These are phyloP conservation scores for Sonneratia alba DNA, from an alignment of 345 rosid genomes.

Conservation along the genomic window DNA sequence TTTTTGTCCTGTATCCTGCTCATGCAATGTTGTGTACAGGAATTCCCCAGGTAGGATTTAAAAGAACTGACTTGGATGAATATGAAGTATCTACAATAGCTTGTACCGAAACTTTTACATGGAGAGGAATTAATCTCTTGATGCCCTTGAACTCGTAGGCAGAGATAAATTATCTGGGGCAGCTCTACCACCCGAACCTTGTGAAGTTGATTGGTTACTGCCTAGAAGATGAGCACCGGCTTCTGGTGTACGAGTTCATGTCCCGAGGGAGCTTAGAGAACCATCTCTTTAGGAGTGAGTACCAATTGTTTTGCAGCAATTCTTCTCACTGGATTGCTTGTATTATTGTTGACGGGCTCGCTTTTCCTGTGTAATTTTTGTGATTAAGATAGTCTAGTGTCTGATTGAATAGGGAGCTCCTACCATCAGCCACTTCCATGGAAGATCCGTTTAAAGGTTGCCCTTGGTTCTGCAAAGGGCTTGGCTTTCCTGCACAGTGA, in stretches of 20 bases:
- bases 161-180: slow-evolving; percentile 69
- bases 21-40: not conserved
- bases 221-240: slow-evolving; percentile 75
- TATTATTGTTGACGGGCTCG: not conserved
- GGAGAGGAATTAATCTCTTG: not conserved
- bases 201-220: slow-evolving; percentile 70
- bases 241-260: slow-evolving; percentile 82
- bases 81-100: not conserved
- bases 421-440: slow-evolving; percentile 42
- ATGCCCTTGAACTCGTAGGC: slow-evolving; percentile 32
- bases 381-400: not conserved
- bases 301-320: not conserved
- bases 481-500: slow-evolving; percentile 39
- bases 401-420: slow-evolving; percentile 29
- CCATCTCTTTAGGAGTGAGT: slow-evolving; percentile 68
- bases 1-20: not conserved
- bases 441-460: slow-evolving; percentile 37
- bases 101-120: not conserved
- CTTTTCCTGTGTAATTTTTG: not conserved
- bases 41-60: no score
- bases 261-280: slow-evolving; percentile 84
- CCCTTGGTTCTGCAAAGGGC: slow-evolving; percentile 44
- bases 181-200: slow-evolving; percentile 58
- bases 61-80: not conserved
- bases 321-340: not conserved